These are phyloP conservation scores for Iberis pinnata DNA, from an alignment of 345 rosid species.

Conservation along the genomic window DNA sequence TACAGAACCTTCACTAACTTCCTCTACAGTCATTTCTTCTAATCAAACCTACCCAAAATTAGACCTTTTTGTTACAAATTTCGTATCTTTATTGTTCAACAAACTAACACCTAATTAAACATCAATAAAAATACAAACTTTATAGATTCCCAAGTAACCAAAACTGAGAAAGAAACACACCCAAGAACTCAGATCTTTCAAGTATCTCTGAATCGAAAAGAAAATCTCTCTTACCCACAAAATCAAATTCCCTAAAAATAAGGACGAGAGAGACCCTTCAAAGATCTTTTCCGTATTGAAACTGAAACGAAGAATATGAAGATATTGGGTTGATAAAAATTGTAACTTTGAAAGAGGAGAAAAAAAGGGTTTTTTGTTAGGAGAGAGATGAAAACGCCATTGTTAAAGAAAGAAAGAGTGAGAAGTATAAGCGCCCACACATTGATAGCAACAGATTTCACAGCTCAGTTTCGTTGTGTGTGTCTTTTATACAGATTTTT, in stretches of 20 bases:
- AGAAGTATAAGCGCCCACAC: conserved; percentile 26
- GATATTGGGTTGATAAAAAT: conserved; percentile 25
- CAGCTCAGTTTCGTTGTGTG: conserved; percentile 29
- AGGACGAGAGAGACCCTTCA: conserved; percentile 5
- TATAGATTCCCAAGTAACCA: background rate
- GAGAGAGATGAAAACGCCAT: conserved; percentile 31
- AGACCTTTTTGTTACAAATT: conserved; percentile 19
- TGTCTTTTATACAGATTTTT: too few relatives aligned
- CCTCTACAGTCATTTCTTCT: conserved; percentile 53
- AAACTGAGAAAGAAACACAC: conserved; percentile 7
- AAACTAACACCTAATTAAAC: conserved; percentile 30
- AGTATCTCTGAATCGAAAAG: background rate
- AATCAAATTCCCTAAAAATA: conserved; percentile 34
- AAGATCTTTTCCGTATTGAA: too few relatives aligned
- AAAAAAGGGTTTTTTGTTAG: conserved; percentile 27
- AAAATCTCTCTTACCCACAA: conserved; percentile 31
- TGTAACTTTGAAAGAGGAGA: conserved; percentile 17
- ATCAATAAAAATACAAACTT: conserved; percentile 18
- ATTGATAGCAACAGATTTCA: conserved; percentile 50
- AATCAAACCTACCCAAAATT: conserved; percentile 10
- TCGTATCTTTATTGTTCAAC: conserved; percentile 14
- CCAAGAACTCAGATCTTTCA: conserved; percentile 25
- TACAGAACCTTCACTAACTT: conserved; percentile 46
- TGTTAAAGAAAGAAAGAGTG: conserved; percentile 18
- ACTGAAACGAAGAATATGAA: conserved; percentile 23